Evolutionary conservation across 2,329 filamentous ascomycete species (phyloP), one percentile per base, ranked within the genome.

Genomic region (Clonostachys byssicola): DNA sequence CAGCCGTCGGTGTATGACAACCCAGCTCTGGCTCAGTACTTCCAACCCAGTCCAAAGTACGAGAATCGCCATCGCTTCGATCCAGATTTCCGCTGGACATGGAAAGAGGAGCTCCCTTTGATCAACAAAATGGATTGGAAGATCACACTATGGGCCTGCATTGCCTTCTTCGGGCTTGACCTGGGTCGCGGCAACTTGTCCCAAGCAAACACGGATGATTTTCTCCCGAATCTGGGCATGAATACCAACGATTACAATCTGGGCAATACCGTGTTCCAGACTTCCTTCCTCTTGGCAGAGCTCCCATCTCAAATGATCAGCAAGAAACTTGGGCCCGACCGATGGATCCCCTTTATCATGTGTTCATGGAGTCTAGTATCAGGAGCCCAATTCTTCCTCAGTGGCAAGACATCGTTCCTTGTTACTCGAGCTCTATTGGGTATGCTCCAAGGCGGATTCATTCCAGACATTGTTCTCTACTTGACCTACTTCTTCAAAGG

Each of bases 291-390:
- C 10, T 52, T 54, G 36, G 61, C 64, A 14, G 63, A 66, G 46
- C 65, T 86, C 1, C 82, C 82, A 0, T 83, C 79, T 0, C 80
- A 85, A 56, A 65, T 86, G 14, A 65, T 84, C 38, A 71, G 67
- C 49, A 80, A 85, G 58, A 80, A 71, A 70, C 59, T 80, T 46
- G 80, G 75, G 0, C 77, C 77, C 1, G 79, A 83, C 51, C 70
- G 75, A 23, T 83, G 78, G 78, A 81, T 83, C 43, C 81, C 80
- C 0, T 63, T 75, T 45, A 78, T 81, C 53, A 80, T 84, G 67
- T 62, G 73, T 6, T 65, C 73, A 5, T 81, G 77, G 78, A 78
- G 74, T 53, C 52, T 80, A 5, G 71, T 81, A 8, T 72, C 78
- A 0, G 61, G 65, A 10, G 65, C 64, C 5, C 78, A 81, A 55